Base-by-base conservation (phyloP, 1,284 basidiomycete genomes). In the Naganishia albida region DNA sequence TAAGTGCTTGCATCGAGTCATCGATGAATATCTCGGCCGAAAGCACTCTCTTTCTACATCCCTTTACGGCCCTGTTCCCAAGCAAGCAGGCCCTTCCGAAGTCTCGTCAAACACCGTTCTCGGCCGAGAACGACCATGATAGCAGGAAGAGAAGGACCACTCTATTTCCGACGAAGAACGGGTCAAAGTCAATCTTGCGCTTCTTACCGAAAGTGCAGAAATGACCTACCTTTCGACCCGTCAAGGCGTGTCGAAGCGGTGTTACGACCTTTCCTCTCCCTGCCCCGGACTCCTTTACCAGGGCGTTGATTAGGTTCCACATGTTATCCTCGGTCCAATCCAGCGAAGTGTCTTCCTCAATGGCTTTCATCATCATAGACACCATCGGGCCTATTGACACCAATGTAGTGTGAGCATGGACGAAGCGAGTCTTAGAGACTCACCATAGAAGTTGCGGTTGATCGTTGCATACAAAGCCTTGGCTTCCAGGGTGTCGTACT, bases 161-260 rank as follows among this genome's bases (percentile, higher is more conserved):
- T 63, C 71, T 74, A 51, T 28, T 28, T 20, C 3, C n/a, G 28
- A 28, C 23, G 18, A 12, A 48, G 30, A 54, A 38, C n/a, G n/a
- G n/a, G n/a, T n/a, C n/a, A n/a, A n/a, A 38, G 53, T 54, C 16
- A 38, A 16, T 40, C 15, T 3, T 39, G 40, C 53, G 2, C 8
- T 15, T 39, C 25, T 60, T 3, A 23, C 25, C 34, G n/a, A 13
- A 39, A 7, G 8, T 3, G 38, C 15, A 23, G 23, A n/a, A 38
- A n/a, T n/a, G 13, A 75, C 82, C 30, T 60, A 89, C 91, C 84
- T 89, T 90, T 79, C 85, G 84, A 0, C 87, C 91, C 0, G 88
- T 92, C 68, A 94, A 76, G 2, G 88, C 88, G 71, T 90, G 85
- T 55, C 93, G 80, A 49, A 93, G 75, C 0, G 85, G 83, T 1